Conservation (phyloP, 352 stramenopile species). For the Pythium myriotylum region DNA sequence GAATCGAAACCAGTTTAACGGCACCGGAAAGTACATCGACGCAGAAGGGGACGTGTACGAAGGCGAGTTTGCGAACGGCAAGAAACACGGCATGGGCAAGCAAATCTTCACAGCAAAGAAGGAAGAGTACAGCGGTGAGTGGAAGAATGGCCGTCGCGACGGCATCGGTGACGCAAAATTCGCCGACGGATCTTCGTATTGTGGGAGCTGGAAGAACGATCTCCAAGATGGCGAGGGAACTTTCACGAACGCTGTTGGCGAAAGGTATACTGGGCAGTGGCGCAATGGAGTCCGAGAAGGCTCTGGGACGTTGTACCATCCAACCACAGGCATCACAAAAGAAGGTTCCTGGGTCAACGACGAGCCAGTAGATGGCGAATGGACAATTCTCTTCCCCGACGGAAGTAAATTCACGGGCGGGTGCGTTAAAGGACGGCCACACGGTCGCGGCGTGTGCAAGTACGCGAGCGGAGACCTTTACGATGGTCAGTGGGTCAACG, state of each 20-base stretch:
- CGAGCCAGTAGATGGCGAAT: conserved; percentile 66
- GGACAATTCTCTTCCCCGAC: conserved; percentile 78
- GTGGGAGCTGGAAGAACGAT: conserved; percentile 57
- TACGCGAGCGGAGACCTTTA: conserved; percentile 87
- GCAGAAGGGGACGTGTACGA: conserved; percentile 82
- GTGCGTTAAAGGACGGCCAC: conserved; percentile 61
- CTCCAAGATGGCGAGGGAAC: conserved; percentile 66
- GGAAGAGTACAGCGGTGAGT: conserved; percentile 70
- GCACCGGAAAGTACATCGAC: conserved; percentile 77
- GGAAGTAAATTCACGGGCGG: conserved; percentile 75
- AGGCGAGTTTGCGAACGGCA: conserved; percentile 72
- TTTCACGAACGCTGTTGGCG: conserved; percentile 49
- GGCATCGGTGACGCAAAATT: conserved; percentile 64
- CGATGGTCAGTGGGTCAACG: conserved; percentile 79
- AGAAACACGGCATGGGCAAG: conserved; percentile 80
- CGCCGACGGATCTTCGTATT: conserved; percentile 58
- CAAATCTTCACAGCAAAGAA: conserved; percentile 30
- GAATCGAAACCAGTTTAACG: conserved; percentile 76
- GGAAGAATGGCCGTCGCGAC: conserved; percentile 51
- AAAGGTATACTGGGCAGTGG: conserved; percentile 80
- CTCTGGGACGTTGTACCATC: conserved; percentile 44
- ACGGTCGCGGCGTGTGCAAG: conserved; percentile 75
- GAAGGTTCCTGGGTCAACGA: conserved; percentile 65
- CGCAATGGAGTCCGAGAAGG: conserved; percentile 53
- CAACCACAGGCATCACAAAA: conserved; percentile 58